Conservation (phyloP, 202 grass and related monocot genomes). For the Setaria viridis region DNA sequence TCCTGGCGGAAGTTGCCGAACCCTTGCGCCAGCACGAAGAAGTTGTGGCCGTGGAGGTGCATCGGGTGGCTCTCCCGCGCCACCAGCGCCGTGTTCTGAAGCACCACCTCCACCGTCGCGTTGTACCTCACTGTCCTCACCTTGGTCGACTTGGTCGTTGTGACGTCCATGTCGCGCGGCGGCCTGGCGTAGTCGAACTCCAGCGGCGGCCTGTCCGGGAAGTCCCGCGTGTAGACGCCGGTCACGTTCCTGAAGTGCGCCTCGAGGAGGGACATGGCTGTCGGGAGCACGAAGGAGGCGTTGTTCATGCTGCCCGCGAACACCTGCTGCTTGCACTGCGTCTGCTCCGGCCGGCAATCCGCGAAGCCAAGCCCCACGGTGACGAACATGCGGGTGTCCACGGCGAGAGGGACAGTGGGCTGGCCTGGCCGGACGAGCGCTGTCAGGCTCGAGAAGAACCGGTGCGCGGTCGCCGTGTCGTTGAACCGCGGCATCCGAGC, state of each 20-base stretch:
- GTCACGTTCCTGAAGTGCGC: constrained; percentile 31
- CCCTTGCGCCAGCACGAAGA: constrained; percentile 68
- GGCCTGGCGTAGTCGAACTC: constrained; percentile 57
- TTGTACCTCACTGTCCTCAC: constrained; percentile 57
- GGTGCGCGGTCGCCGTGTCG: constrained; percentile 38
- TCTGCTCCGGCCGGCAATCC: constrained; percentile 45
- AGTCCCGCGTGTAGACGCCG: constrained; percentile 66
- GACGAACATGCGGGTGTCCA: constrained; percentile 67
- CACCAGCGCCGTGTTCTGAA: constrained; percentile 65
- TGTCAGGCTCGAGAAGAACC: constrained; percentile 51
- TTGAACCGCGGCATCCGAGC: background rate
- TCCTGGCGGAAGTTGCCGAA: constrained; percentile 59
- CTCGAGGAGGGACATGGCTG: constrained; percentile 48
- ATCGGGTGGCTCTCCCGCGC: constrained; percentile 70
- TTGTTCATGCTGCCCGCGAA: constrained; percentile 71
- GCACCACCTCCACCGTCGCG: constrained; percentile 62
- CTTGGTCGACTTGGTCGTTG: constrained; percentile 46
- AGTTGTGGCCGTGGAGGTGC: constrained; percentile 70
- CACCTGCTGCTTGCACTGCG: constrained; percentile 15
- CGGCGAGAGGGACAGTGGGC: constrained; percentile 48
- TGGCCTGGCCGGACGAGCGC: constrained; percentile 35
- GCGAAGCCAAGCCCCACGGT: constrained; percentile 42
- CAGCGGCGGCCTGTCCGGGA: constrained; percentile 52
- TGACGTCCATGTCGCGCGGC: background rate
- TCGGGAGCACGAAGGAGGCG: constrained; percentile 60